phyloP scores from a whole-genome alignment of 2,329 filamentous ascomycete species.

The Fusarium temperatum region DNA sequence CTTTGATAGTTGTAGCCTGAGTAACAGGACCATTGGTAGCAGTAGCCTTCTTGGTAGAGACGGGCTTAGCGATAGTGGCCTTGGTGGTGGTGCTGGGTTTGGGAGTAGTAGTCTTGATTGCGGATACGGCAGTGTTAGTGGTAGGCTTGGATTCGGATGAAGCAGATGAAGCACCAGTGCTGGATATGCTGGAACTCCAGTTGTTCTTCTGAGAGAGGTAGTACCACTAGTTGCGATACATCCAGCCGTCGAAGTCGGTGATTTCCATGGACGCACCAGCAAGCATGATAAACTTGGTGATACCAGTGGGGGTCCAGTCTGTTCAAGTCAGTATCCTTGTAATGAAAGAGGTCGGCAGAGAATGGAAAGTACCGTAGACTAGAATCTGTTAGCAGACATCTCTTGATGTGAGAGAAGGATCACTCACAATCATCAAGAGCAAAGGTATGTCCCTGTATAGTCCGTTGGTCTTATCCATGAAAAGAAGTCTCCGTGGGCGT shows the following conservation, averaged over 20 bases:
- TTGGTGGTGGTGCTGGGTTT: neutral
- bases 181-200: conserved; percentile 27
- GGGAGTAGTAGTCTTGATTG: neutral
- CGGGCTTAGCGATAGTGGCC: neutral
- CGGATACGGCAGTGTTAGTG: neutral
- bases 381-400: neutral
- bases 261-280: conserved; percentile 52
- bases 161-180: neutral
- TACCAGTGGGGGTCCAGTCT: conserved; percentile 55
- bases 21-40: neutral
- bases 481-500: neutral
- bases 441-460: conserved; percentile 48
- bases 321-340: conserved; percentile 10
- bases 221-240: conserved; percentile 58
- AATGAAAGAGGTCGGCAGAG: too few relatives aligned
- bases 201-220: conserved; percentile 41
- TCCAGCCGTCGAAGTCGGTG: conserved; percentile 60
- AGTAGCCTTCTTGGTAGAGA: neutral
- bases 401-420: too few relatives aligned
- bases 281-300: conserved; percentile 56
- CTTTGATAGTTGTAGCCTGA: neutral
- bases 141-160: neutral
- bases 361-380: conserved; percentile 27
- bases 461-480: neutral
- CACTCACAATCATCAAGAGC: conserved; percentile 51